Evolutionary conservation across 2,329 filamentous ascomycete species (phyloP), one percentile per base, ranked within the genome.

Genomic region (Clarireedia monteithiana): DNA sequence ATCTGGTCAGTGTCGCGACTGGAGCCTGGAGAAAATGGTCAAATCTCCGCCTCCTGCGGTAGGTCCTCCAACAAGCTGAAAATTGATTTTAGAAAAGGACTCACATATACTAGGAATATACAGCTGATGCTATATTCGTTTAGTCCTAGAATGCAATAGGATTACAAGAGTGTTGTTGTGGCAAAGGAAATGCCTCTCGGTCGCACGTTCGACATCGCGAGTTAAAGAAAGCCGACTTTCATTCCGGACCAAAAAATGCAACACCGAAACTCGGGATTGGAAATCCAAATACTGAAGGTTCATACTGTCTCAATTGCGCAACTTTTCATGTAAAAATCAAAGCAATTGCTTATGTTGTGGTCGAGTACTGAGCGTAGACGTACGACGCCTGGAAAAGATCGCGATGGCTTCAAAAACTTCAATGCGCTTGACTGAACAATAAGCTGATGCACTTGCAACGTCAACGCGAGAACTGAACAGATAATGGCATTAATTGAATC

Each of bases 391-490:
- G 17, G 23, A 49, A 54, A 54, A 49, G n/a, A 50, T 54, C 34
- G 44, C 26, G 52, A 54, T 48, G 36, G 45, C 48, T 54, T 47
- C 48, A 54, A 54, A 54, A 20, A 38, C 6, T 24, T 39, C 36
- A 40, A 49, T 30, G 36, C 38, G 20, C 27, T 30, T 2, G 23
- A 36, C 42, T 47, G 24, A 49, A 47, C 24, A 49, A 2, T 14
- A 30, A 23, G 14, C 6, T 42, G 45, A 39, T 49, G 46, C 34
- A 56, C 58, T 46, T 48, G 50, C 44, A 57, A 38, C 50, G n/a
- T 39, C 50, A 48, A 45, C 39, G 20, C n/a, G 24, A 38, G 24
- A 47, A 24, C 34, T 40, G 46, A 7, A 50, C 15, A 12, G 14
- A 49, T 20, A 17, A 4, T 44, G 27, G 20, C 5, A 26, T 34